phyloP scores from a whole-genome alignment of 2,329 filamentous ascomycete species.

The Phialophora verrucosa region DNA sequence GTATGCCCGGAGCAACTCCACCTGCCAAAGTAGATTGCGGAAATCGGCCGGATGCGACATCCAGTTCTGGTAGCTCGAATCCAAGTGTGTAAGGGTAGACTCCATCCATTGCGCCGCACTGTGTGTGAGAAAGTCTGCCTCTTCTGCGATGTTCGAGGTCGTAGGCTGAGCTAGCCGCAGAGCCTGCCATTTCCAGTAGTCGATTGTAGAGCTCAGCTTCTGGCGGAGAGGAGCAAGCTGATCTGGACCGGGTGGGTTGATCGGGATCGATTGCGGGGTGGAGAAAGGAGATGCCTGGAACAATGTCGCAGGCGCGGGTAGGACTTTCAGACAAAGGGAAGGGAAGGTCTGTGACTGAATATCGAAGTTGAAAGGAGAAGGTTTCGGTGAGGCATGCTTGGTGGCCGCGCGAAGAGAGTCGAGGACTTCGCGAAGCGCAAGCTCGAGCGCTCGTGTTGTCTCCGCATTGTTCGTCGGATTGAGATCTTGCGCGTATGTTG shows the following conservation, averaged over 20 bases:
- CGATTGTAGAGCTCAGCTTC: slow-evolving; percentile 71
- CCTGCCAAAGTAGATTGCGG: slow-evolving; percentile 51
- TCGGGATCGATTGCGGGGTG: slow-evolving; percentile 79
- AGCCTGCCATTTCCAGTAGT: slow-evolving; percentile 64
- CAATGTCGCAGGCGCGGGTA: slow-evolving; percentile 79
- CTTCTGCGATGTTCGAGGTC: slow-evolving; percentile 39
- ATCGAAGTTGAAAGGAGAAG: slow-evolving; percentile 75
- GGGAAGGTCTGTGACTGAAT: slow-evolving; percentile 85
- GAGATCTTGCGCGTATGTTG: slow-evolving; percentile 37
- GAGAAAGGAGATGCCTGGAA: slow-evolving; percentile 77
- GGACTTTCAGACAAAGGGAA: slow-evolving; percentile 78
- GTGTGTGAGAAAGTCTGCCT: slow-evolving; percentile 48
- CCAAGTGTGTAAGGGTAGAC: slow-evolving; percentile 74
- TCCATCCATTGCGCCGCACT: slow-evolving; percentile 61
- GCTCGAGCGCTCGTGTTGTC: slow-evolving; percentile 79
- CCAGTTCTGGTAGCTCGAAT: slow-evolving; percentile 81
- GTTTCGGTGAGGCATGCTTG: slow-evolving; percentile 49
- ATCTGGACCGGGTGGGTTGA: slow-evolving; percentile 73
- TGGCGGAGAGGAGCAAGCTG: slow-evolving; percentile 74
- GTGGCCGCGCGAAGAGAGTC: slow-evolving; percentile 79
- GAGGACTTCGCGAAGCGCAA: slow-evolving; percentile 82
- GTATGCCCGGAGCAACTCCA: slow-evolving; percentile 56
- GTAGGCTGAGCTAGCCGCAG: slow-evolving; percentile 39
- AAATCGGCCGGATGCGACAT: slow-evolving; percentile 63
- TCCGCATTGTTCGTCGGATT: slow-evolving; percentile 53